Conservation (phyloP, 1,139 yeast species). For the Barnettozyma hawaiiensis region DNA sequence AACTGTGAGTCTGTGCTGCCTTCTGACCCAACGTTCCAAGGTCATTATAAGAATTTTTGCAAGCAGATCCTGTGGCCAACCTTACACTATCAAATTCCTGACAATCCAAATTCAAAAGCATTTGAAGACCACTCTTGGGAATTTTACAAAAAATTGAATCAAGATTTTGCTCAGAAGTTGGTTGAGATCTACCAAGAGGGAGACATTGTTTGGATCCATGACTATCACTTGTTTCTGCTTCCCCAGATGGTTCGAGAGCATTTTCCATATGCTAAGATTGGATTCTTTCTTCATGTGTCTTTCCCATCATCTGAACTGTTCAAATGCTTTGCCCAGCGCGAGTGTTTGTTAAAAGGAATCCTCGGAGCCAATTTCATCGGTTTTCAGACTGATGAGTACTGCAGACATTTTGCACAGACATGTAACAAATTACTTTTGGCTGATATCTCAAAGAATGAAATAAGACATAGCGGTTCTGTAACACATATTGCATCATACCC, state of each 20-base stretch:
- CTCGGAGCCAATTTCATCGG: slow-evolving; percentile 84
- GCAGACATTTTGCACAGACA: slow-evolving; percentile 89
- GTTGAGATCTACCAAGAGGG: slow-evolving; percentile 61
- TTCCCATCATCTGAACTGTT: slow-evolving; percentile 96
- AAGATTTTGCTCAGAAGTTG: slow-evolving; percentile 71
- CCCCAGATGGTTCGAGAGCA: slow-evolving; percentile 77
- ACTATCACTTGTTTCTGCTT: slow-evolving; percentile 82
- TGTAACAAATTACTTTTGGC: slow-evolving; percentile 79
- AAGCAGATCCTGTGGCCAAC: slow-evolving; percentile 97
- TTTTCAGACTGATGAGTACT: slow-evolving; percentile 90
- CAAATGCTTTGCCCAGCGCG: slow-evolving; percentile 87
- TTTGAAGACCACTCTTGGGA: slow-evolving; percentile 96
- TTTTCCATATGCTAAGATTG: slow-evolving; percentile 82
- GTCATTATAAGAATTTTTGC: slow-evolving; percentile 86
- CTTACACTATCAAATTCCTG: slow-evolving; percentile 93
- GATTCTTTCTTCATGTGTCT: slow-evolving; percentile 87
- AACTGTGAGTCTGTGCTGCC: slow-evolving; percentile 65
- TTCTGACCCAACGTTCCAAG: slow-evolving; percentile 74
- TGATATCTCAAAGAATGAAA: slow-evolving; percentile 72
- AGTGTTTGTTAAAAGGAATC: slow-evolving; percentile 70
- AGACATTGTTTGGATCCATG: slow-evolving; percentile 86
- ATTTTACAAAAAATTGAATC: slow-evolving; percentile 70
- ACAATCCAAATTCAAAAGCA: slow-evolving; percentile 87
- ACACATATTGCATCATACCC: slow-evolving; percentile 68
- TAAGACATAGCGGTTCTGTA: slow-evolving; percentile 61